These are phyloP conservation scores for Acrodontium crateriforme DNA, from an alignment of 2,329 filamentous ascomycete genomes.

Conservation along the genomic window DNA sequence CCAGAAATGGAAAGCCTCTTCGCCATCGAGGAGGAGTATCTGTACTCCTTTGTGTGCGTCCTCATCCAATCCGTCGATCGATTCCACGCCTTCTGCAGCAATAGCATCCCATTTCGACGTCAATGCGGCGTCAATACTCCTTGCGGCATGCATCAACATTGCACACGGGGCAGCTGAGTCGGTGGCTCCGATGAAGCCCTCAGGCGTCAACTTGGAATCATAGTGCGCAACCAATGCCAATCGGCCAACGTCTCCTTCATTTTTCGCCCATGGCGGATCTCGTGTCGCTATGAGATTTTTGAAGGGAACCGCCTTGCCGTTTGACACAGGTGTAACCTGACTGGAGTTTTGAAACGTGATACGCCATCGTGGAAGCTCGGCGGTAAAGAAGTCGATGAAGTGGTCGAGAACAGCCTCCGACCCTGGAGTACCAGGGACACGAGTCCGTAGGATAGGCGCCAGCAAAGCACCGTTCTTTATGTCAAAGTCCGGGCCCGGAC, in stretches of 20 bases:
- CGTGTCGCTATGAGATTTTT: constrained; percentile 73
- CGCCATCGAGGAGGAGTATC: constrained; percentile 80
- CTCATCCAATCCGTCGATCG: constrained; percentile 30
- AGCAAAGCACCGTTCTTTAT: constrained; percentile 63
- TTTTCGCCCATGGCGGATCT: constrained; percentile 68
- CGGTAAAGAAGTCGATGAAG: constrained; percentile 68
- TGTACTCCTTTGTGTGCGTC: constrained; percentile 75
- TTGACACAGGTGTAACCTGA: constrained; percentile 62
- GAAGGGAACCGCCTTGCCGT: constrained; percentile 61
- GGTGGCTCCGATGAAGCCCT: constrained; percentile 83
- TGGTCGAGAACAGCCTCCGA: constrained; percentile 61
- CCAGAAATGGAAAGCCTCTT: constrained; percentile 82
- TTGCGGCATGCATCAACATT: constrained; percentile 76
- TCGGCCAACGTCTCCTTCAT: constrained; percentile 58
- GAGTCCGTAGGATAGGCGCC: constrained; percentile 72
- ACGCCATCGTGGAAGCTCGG: constrained; percentile 62
- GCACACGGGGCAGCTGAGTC: constrained; percentile 93
- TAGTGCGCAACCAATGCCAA: constrained; percentile 89
- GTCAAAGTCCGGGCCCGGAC: constrained; percentile 54
- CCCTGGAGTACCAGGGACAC: constrained; percentile 76
- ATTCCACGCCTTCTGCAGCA: constrained; percentile 34
- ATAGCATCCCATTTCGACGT: constrained; percentile 70
- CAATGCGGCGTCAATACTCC: constrained; percentile 65
- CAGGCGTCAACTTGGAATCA: constrained; percentile 66
- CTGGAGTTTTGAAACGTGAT: constrained; percentile 85